Conservation (phyloP, 805 yeast genomes). For the Saccharomycopsis sp. region DNA sequence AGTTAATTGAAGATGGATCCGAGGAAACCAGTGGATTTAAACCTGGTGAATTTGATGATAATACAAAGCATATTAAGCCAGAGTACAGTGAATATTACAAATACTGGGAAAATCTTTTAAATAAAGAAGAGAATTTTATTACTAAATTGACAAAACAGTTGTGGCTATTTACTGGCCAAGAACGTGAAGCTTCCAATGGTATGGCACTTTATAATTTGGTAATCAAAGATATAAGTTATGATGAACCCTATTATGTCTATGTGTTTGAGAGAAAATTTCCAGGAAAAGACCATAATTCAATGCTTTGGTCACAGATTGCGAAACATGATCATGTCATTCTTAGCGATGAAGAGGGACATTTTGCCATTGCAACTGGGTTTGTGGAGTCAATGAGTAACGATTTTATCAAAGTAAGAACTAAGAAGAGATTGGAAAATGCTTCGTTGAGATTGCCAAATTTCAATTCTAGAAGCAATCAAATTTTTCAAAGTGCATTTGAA, state of each 20-base stretch:
- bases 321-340: slow-evolving; percentile 59
- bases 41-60: slow-evolving; percentile 37
- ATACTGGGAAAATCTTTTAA: slow-evolving; percentile 68
- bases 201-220: slow-evolving; percentile 47
- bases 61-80: slow-evolving; percentile 45
- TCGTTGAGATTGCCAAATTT: slow-evolving; percentile 34
- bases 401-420: slow-evolving; percentile 42
- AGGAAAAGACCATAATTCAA: slow-evolving; percentile 4
- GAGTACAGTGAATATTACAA: slow-evolving; percentile 49
- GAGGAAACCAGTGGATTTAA: slow-evolving; percentile 48
- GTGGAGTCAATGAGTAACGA: slow-evolving; percentile 39
- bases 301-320: slow-evolving; percentile 40
- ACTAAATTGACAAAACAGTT: slow-evolving; percentile 49
- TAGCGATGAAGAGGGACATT: slow-evolving; percentile 77
- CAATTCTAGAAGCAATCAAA: slow-evolving; percentile 39
- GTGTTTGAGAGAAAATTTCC: slow-evolving; percentile 36
- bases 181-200: slow-evolving; percentile 55
- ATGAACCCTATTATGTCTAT: slow-evolving; percentile 29
- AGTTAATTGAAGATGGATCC: slow-evolving; percentile 51
- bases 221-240: slow-evolving; percentile 30
- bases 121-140: slow-evolving; percentile 63
- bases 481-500: slow-evolving; percentile 41
- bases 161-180: slow-evolving; percentile 56
- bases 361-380: slow-evolving; percentile 60
- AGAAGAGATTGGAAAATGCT: slow-evolving; percentile 41